These are phyloP conservation scores for Gillenia trifoliata DNA, from an alignment of 306 rosid genomes.

Conservation along the genomic window DNA sequence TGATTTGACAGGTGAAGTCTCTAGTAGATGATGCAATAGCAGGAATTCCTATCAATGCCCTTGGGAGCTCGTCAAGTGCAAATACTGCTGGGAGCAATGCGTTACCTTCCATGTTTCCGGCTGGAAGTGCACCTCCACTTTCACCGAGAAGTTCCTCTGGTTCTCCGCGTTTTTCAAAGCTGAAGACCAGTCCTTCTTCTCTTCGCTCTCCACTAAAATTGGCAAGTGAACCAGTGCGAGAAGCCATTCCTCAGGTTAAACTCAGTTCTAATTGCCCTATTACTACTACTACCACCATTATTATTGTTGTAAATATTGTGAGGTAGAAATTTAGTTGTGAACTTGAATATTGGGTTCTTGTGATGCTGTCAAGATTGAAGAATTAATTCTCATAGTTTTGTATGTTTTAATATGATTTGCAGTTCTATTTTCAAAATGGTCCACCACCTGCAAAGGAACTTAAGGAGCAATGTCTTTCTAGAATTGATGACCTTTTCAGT, in stretches of 20 bases:
- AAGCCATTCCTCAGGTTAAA: conserved; percentile 70
- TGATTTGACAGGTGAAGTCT: conserved; percentile 58
- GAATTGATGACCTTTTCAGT: conserved; percentile 40
- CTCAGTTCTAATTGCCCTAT: conserved; percentile 14
- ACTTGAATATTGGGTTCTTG: neutral
- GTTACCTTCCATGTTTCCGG: conserved; percentile 60
- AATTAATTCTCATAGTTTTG: neutral
- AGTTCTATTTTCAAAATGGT: conserved; percentile 79
- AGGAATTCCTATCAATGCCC: conserved; percentile 39
- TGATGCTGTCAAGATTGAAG: neutral
- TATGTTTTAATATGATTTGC: conserved; percentile 14
- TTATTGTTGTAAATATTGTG: neutral
- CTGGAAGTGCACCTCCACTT: conserved; percentile 74
- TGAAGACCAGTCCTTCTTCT: conserved; percentile 62
- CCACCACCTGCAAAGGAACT: conserved; percentile 65
- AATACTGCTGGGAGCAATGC: conserved; percentile 40
- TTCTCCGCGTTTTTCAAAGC: conserved; percentile 63
- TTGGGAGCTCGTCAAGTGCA: conserved; percentile 37
- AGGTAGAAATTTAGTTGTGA: conserved; percentile 1
- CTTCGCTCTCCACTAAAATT: conserved; percentile 64
- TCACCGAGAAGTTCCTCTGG: conserved; percentile 81
- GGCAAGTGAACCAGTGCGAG: conserved; percentile 57
- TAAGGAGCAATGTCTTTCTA: conserved; percentile 49
- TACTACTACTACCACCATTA: neutral
- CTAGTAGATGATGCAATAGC: conserved; percentile 58